Base-by-base conservation (phyloP, 768 basidiomycete genomes). In the Lactarius vividus region DNA sequence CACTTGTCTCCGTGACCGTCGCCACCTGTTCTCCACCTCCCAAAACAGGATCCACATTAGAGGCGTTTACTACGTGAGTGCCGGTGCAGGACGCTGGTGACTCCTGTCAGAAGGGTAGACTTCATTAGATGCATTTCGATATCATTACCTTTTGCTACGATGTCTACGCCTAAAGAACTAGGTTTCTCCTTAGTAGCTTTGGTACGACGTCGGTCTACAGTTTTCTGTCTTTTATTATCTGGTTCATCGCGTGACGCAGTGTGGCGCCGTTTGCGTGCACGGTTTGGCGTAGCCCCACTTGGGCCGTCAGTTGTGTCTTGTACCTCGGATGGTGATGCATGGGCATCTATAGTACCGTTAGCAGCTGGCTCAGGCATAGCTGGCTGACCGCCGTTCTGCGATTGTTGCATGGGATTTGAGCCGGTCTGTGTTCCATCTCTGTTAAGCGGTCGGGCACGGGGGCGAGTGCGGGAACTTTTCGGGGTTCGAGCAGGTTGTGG, bases 361-460 rank as follows among this genome's bases (percentile, higher is more conserved):
- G 46, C 15, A 40, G 37, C 26, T 15, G 52, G 40, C 26, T 39
- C 57, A 10, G 57, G 62, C 20, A 29, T 18, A 28, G 52, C 8
- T 59, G 57, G 49, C 18, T 54, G 57, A 44, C 23, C 33, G 29
- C 7, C 23, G 39, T 33, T 57, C 39, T 62, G 61, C 4, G 39
- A 33, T 39, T 39, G 37, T 16, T 15, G 15, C 23, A 16, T 4
- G 53, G 39, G 8, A 35, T 26, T 39, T n/a, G 39, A 20, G 26
- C 18, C 42, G 49, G 37, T 3, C 44, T 39, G 61, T 44, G 26
- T 16, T 62, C 23, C 58, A 4, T 39, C 26, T 37, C 29, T 46
- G 15, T 59, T 63, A 6, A 66, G 26, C 40, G 49, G 65, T 16
- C 65, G 65, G 39, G 65, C 65, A 28, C 49, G 58, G 4, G 61